These are phyloP conservation scores for Angomonas desouzai DNA, from an alignment of 208 protist species.

Conservation along the genomic window DNA sequence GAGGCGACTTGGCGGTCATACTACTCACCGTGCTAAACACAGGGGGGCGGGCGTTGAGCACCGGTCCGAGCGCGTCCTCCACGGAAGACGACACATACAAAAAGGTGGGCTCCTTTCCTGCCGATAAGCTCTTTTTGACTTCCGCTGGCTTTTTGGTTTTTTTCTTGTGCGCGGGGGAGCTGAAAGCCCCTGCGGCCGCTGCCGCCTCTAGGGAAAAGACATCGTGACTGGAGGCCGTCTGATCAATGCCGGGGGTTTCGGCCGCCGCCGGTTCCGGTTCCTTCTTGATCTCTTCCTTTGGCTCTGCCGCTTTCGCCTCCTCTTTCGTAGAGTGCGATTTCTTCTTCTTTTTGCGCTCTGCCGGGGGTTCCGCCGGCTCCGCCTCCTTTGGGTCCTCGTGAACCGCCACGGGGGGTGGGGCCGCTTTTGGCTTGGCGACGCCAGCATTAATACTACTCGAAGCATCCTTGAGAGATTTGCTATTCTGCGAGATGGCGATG, in stretches of 20 bases:
- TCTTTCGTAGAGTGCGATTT: conserved; percentile 12
- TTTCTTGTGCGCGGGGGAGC: conserved; percentile 1
- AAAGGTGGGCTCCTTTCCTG: conserved; percentile 41
- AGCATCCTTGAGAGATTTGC: conserved; percentile 25
- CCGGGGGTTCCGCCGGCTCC: neutral
- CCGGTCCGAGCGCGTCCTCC: conserved; percentile 53
- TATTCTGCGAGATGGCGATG: conserved; percentile 18
- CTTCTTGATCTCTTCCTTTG: neutral
- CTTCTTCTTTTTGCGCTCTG: conserved; percentile 13
- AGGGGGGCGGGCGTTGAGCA: conserved; percentile 49
- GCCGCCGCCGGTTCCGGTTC: neutral
- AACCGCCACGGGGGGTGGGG: neutral
- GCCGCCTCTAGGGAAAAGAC: conserved; percentile 11
- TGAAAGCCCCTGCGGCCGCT: conserved; percentile 10
- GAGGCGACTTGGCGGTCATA: conserved; percentile 24
- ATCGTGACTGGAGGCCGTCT: neutral
- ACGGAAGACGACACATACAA: conserved; percentile 52
- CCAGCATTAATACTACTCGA: conserved; percentile 14
- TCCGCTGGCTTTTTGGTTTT: conserved; percentile 9
- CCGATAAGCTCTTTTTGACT: neutral
- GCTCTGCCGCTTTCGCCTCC: neutral
- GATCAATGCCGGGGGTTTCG: conserved; percentile 4
- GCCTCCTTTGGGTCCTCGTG: neutral
- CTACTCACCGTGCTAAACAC: conserved; percentile 53
- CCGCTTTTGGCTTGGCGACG: neutral